Percentiles rank a stretch among this genome's conserved stretches.
phyloP scores from a whole-genome alignment of 2,329 filamentous ascomycete genomes.

The Oidium heveae region DNA sequence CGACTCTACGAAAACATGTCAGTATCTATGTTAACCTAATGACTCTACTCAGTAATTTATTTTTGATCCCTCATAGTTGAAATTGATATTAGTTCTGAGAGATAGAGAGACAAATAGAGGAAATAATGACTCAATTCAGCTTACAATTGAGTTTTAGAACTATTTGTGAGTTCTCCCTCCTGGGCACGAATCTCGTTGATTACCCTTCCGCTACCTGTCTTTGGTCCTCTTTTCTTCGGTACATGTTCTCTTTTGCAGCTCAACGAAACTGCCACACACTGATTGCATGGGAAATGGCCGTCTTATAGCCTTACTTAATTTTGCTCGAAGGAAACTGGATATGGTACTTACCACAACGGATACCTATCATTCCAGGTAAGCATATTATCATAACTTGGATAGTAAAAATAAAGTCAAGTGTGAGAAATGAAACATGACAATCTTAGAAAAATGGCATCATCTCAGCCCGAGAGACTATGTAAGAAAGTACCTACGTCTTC shows the following conservation, averaged over 20 bases:
- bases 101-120: neutral
- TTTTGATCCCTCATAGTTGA: neutral
- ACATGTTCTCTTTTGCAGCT: constrained; percentile 39
- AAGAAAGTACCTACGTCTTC: constrained; percentile 16
- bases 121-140: neutral
- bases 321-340: neutral
- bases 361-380: constrained; percentile 15
- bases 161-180: constrained; percentile 17
- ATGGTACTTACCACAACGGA: constrained; percentile 14
- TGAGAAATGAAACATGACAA: neutral
- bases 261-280: constrained; percentile 31
- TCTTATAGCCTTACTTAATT: constrained; percentile 7
- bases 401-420: neutral
- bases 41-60: no score
- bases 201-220: constrained; percentile 34
- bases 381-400: constrained; percentile 2
- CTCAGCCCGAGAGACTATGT: neutral
- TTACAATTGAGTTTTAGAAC: constrained; percentile 7
- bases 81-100: neutral
- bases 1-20: constrained; percentile 4
- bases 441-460: neutral
- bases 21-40: no score
- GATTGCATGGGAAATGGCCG: constrained; percentile 28
- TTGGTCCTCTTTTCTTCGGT: constrained; percentile 37
- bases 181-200: constrained; percentile 31